Conservation (phyloP, 306 rosid genomes). For the Mucuna pruriens region DNA sequence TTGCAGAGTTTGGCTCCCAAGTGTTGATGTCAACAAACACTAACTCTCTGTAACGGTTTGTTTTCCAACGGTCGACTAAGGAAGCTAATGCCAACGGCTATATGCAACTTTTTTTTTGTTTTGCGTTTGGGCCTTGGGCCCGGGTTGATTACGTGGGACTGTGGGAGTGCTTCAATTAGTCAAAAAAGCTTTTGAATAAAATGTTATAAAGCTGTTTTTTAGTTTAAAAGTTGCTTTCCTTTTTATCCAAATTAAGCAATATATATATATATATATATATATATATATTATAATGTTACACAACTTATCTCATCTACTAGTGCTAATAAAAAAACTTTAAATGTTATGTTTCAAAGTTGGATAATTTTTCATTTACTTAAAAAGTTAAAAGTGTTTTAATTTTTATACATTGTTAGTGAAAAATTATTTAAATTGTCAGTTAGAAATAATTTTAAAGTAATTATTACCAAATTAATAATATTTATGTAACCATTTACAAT, state of each 20-base stretch:
- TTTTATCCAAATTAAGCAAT: background rate
- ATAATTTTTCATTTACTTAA: background rate
- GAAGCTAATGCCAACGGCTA: slow-evolving; percentile 71
- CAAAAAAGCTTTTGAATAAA: background rate
- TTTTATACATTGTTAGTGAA: background rate
- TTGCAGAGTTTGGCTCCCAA: slow-evolving; percentile 51
- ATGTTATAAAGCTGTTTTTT: background rate
- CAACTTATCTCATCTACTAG: background rate
- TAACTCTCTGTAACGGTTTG: slow-evolving; percentile 49
- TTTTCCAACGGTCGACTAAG: slow-evolving; percentile 81
- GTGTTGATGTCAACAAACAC: slow-evolving; percentile 55
- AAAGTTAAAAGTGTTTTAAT: background rate
- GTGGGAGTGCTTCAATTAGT: background rate
- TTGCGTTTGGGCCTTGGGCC: slow-evolving; percentile 4
- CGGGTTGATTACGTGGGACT: background rate
- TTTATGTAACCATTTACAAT: too few species aligned
- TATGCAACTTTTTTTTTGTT: slow-evolving; percentile 12
- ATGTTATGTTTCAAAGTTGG: background rate
- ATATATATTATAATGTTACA: too few species aligned
- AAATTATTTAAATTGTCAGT: background rate
- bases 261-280: too few species aligned
- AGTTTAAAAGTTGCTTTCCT: background rate
- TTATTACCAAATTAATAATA: too few species aligned
- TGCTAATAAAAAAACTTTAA: background rate
- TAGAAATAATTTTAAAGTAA: background rate